Base-by-base conservation (phyloP, 106 monocot genomes). In the Platanthera guangdongensis region DNA sequence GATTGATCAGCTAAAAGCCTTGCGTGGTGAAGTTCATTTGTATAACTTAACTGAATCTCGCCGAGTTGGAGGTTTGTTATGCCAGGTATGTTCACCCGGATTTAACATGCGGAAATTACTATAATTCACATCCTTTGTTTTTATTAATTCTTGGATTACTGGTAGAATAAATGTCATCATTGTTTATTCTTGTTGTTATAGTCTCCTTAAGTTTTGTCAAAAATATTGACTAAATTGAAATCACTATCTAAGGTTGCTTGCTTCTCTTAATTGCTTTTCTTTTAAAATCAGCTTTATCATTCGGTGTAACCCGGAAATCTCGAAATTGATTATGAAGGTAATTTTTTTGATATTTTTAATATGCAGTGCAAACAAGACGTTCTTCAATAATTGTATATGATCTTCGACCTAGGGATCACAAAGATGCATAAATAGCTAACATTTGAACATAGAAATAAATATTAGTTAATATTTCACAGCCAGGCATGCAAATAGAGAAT, bases 11-110 rank as follows among this genome's bases (percentile, higher is more conserved):
- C 71, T 49, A 16, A 91, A 91, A 71, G 78, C 78, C 63, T 77
- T 85, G 59, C 71, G 68, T 74, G 88, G 92, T 16, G 80, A 85
- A 63, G 75, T 92, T 68, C 86, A 80, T 72, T 81, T 92, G 50
- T 92, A 81, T 75, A 82, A 89, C 57, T 83, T 92, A 71, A 86
- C 78, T 30, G 87, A 81, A 3, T 72, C 85, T 69, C 70, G 80
- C 18, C 86, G 75, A 51, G 76, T 87, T 52, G 79, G 85, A 57
- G 83, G 86, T 65, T 52, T 89, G 74, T 62, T 92, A 45, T 80
- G 80, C 57, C 85, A 92, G 92, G 92, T 92, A 30, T 54, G 80
- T 63, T 39, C 54, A 22, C 53, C 6, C 67, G 47, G n/a, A 16
- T 47, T 51, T 72, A 50, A 70, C 47, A 16, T 70, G 47, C 48